phyloP scores from a whole-genome alignment of 345 rosid species.

The Populus ilicifolia region DNA sequence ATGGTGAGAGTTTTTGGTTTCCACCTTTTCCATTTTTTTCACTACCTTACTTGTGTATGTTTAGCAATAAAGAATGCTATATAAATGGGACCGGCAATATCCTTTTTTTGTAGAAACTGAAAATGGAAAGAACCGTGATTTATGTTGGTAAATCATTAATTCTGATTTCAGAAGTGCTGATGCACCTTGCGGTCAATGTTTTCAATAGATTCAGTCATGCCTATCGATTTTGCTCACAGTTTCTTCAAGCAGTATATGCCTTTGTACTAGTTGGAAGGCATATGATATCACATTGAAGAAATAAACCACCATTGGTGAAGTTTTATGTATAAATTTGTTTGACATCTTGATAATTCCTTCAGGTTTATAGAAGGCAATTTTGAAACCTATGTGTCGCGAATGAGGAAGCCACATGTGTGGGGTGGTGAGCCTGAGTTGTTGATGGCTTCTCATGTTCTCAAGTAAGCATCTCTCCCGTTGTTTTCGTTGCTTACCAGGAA shows the following conservation, averaged over 20 bases:
- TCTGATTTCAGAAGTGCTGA: neutral
- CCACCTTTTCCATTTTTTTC: neutral
- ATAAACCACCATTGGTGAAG: neutral
- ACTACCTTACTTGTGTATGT: neutral
- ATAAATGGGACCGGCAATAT: neutral
- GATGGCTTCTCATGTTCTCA: slow-evolving; percentile 93
- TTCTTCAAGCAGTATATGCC: neutral
- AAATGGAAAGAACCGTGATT: neutral
- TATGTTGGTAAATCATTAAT: slow-evolving; percentile 2
- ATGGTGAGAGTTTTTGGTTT: slow-evolving; percentile 46
- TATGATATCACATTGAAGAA: neutral
- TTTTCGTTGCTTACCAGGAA: neutral
- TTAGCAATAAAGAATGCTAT: neutral
- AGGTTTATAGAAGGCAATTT: slow-evolving; percentile 99
- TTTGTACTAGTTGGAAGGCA: neutral
- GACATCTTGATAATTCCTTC: slow-evolving; percentile 20
- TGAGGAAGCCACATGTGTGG: slow-evolving; percentile 88
- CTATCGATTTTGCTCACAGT: neutral
- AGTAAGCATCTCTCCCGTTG: slow-evolving; percentile 33
- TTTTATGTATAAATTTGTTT: slow-evolving; percentile 4
- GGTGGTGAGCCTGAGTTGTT: slow-evolving; percentile 98
- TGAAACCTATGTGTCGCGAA: slow-evolving; percentile 64
- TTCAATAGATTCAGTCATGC: neutral
- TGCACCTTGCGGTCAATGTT: neutral
- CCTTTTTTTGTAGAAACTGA: neutral